Percentiles rank a stretch among this genome's conserved stretches.
Conservation (phyloP, 192 early-diverging fungal genomes). For the Rhizophagus prolifer region DNA sequence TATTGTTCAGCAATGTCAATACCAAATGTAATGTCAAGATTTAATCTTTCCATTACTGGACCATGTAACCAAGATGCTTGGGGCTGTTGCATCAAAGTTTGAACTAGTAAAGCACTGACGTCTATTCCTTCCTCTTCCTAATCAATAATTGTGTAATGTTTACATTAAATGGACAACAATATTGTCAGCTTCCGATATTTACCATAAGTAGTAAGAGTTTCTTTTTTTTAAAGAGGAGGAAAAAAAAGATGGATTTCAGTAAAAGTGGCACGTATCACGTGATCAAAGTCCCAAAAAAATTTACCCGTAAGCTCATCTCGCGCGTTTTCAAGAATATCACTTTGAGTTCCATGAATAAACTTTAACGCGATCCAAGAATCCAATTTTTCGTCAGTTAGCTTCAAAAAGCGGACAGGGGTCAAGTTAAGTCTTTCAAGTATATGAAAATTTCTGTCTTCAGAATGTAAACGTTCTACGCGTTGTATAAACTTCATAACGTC, state of each 20-base stretch:
- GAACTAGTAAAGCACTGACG: too few relatives aligned
- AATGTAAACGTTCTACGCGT: slow-evolving; percentile 1
- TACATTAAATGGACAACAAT: not conserved
- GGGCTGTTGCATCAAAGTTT: not conserved
- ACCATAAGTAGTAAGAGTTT: not conserved
- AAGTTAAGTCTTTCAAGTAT: not conserved
- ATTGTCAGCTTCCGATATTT: not conserved
- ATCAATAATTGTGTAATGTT: not conserved
- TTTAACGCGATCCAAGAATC: too few relatives aligned
- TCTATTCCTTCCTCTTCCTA: not conserved
- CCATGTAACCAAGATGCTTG: not conserved
- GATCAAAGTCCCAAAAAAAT: not conserved
- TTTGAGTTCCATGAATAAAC: too few relatives aligned
- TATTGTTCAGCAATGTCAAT: not conserved
- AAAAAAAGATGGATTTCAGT: not conserved
- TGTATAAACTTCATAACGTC: slow-evolving; percentile 6
- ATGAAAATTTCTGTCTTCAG: not conserved
- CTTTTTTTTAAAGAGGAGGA: too few relatives aligned
- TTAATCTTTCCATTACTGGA: not conserved
- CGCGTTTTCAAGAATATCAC: not conserved
- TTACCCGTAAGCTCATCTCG: slow-evolving; percentile 1
- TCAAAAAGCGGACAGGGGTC: not conserved
- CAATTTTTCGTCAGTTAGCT: not conserved
- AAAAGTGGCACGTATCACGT: not conserved
- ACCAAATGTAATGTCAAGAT: not conserved